Evolutionary conservation across 2,329 filamentous ascomycete genomes (phyloP).

Genomic region (Diaporthe australafricana): DNA sequence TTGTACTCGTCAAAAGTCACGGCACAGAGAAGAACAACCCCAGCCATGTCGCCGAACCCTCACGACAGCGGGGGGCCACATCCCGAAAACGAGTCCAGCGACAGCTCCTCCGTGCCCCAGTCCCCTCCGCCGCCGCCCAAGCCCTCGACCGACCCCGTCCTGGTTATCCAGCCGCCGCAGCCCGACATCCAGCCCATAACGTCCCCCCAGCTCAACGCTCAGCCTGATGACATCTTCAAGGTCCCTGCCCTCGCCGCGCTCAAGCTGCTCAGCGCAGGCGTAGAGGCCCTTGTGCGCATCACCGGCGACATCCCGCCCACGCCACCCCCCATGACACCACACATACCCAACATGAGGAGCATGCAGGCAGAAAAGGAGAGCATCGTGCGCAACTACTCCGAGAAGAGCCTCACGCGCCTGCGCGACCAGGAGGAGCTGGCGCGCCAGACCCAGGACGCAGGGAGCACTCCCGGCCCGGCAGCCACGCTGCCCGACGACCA

Average conservation of each 20-base stretch:
- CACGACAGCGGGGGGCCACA: slow-evolving; percentile 26
- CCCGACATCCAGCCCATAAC: slow-evolving; percentile 43
- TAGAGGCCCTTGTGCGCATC: slow-evolving; percentile 77
- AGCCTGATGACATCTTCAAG: slow-evolving; percentile 76
- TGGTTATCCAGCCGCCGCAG: slow-evolving; percentile 40
- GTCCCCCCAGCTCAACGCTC: slow-evolving; percentile 44
- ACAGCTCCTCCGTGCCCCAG: slow-evolving; percentile 43
- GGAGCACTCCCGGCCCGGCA: slow-evolving; percentile 32
- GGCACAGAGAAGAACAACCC: background rate
- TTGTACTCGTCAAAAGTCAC: background rate
- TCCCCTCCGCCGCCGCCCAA: slow-evolving; percentile 52
- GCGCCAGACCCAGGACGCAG: slow-evolving; percentile 43
- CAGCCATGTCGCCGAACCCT: slow-evolving; percentile 36
- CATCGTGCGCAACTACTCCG: slow-evolving; percentile 69
- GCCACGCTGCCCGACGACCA: slow-evolving; percentile 20
- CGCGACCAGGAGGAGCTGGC: slow-evolving; percentile 49
- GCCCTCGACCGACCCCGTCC: slow-evolving; percentile 51
- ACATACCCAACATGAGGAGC: slow-evolving; percentile 73
- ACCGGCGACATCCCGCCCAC: slow-evolving; percentile 85
- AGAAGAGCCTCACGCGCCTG: slow-evolving; percentile 62
- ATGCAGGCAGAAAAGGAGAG: slow-evolving; percentile 73
- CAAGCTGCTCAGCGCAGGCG: slow-evolving; percentile 78
- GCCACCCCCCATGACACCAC: slow-evolving; percentile 74
- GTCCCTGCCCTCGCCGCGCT: slow-evolving; percentile 81
- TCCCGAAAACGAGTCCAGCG: slow-evolving; percentile 27